Conservation (phyloP, 176 grass and related monocot genomes). For the sorghum (Sorghum bicolor) region Sorghum_bicolor_NCBIv3 NC_012873.2:60982501-60983000, state of each 20-base stretch:
- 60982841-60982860: background rate
- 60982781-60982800: slow-evolving; percentile 8
- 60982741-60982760: slow-evolving; percentile 14
- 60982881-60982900: background rate
- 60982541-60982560: slow-evolving; percentile 77
- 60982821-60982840: background rate
- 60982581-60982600: background rate
- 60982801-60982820: slow-evolving; percentile 15
- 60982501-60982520: slow-evolving; percentile 70
- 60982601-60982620: background rate
- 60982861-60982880: background rate
- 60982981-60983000: background rate
- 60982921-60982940: slow-evolving; percentile 10
- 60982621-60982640: background rate
- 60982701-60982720: background rate
- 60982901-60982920: background rate
- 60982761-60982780: slow-evolving; percentile 29
- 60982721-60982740: slow-evolving; percentile 3
- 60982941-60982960: slow-evolving; percentile 10
- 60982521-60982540: slow-evolving; percentile 75
- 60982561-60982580: slow-evolving; percentile 42
- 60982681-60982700: slow-evolving; percentile 7
- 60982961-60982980: slow-evolving; percentile 15
- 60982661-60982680: slow-evolving; percentile 8
- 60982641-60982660: slow-evolving; percentile 18